Conservation (phyloP, 116 monocot genomes). For the Dioscorea cayenensis region DNA sequence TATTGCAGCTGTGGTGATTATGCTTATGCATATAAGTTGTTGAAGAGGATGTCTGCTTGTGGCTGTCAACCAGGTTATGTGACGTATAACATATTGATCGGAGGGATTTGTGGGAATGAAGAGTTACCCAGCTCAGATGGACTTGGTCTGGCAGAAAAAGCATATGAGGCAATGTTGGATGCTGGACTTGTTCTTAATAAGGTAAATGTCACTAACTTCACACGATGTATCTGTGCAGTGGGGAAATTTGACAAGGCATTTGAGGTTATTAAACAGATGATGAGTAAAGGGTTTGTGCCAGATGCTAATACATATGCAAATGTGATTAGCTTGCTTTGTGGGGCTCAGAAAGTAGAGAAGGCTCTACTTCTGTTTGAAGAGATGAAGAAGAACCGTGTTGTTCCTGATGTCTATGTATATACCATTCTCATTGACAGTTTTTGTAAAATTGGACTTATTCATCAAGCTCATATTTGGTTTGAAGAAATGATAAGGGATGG, state of each 20-base stretch:
- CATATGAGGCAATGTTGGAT: constrained; percentile 76
- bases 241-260: constrained; percentile 75
- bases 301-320: constrained; percentile 75
- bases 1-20: constrained; percentile 70
- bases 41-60: constrained; percentile 72
- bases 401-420: constrained; percentile 91
- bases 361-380: constrained; percentile 76
- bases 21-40: constrained; percentile 74
- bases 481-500: constrained; percentile 73
- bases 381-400: constrained; percentile 66
- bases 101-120: constrained; percentile 71
- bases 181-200: constrained; percentile 86
- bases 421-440: constrained; percentile 86
- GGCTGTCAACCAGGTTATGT: constrained; percentile 71
- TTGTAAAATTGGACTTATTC: constrained; percentile 79
- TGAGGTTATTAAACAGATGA: constrained; percentile 71
- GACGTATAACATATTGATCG: constrained; percentile 88
- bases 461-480: constrained; percentile 72
- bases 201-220: constrained; percentile 72
- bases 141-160: constrained; percentile 63
- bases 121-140: constrained; percentile 31
- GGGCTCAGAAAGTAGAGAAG: constrained; percentile 60
- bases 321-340: constrained; percentile 69
- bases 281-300: constrained; percentile 83
- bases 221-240: constrained; percentile 55